A percentile compares a stretch with the other conserved stretches of the same genome.
phyloP scores from a whole-genome alignment of 495 filamentous ascomycete genomes.

The Penicillium cosmopolitanum region DNA sequence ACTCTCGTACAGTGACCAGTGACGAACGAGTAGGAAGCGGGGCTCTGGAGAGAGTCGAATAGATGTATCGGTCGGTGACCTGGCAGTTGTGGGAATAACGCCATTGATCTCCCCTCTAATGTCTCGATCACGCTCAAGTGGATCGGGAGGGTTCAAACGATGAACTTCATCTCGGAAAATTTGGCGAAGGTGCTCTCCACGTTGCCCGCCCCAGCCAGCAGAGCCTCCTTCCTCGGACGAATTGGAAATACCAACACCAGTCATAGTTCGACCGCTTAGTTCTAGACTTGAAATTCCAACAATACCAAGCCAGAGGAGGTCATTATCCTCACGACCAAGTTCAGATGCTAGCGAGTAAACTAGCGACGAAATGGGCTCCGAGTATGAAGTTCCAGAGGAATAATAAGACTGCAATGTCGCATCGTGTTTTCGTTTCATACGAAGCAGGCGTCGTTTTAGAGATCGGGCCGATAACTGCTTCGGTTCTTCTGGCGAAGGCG shows the following conservation, averaged over 20 bases:
- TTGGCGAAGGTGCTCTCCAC: constrained; percentile 81
- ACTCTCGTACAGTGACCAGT: constrained; percentile 97
- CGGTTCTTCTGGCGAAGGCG: constrained; percentile 61
- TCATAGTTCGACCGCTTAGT: constrained; percentile 82
- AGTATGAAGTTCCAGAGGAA: constrained; percentile 82
- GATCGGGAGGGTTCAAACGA: constrained; percentile 84
- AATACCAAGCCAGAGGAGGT: constrained; percentile 91
- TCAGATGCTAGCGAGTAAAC: constrained; percentile 94
- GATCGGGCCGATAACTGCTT: constrained; percentile 66
- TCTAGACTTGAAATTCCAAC: constrained; percentile 91
- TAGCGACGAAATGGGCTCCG: constrained; percentile 91
- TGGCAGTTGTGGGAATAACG: constrained; percentile 84
- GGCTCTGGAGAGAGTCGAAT: constrained; percentile 95
- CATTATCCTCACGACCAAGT: constrained; percentile 93
- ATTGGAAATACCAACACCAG: constrained; percentile 75
- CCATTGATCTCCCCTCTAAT: constrained; percentile 64
- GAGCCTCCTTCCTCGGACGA: constrained; percentile 58
- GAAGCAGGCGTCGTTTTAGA: constrained; percentile 72
- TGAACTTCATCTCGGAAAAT: constrained; percentile 92
- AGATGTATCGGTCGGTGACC: constrained; percentile 85
- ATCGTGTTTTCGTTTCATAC: constrained; percentile 77
- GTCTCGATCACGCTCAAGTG: constrained; percentile 58
- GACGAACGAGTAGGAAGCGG: constrained; percentile 87
- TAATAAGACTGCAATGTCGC: constrained; percentile 77
- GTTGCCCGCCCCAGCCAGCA: constrained; percentile 78